Percentiles rank a stretch among this genome's conserved stretches.
phyloP scores from a whole-genome alignment of 2,329 filamentous ascomycete species.

The Neofusicoccum kwambonambiense region DNA sequence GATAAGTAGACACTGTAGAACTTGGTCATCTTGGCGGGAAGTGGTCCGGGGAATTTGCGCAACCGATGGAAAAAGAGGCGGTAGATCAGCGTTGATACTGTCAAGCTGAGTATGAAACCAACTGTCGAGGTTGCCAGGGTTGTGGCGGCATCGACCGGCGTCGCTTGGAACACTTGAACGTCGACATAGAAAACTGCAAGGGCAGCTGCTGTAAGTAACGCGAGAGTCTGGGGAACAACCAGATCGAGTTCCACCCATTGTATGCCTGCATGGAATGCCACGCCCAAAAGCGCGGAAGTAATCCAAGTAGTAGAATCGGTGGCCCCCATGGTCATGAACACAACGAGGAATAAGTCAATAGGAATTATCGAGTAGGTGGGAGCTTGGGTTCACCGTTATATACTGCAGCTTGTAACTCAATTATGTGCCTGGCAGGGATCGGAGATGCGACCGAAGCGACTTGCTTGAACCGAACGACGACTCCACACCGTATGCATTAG shows the following conservation, averaged over 20 bases:
- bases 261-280: background rate
- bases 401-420: background rate
- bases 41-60: slow-evolving; percentile 36
- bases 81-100: slow-evolving; percentile 21
- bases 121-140: slow-evolving; percentile 4
- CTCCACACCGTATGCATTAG: background rate
- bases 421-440: background rate
- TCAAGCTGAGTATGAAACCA: background rate
- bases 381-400: background rate
- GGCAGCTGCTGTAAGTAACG: background rate
- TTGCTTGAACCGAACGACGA: background rate
- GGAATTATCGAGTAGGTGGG: too few species aligned
- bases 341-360: too few species aligned
- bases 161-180: background rate
- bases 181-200: background rate
- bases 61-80: slow-evolving; percentile 35
- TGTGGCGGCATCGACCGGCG: background rate
- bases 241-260: background rate
- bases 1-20: slow-evolving; percentile 28
- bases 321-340: background rate
- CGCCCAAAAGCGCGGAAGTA: background rate
- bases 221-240: background rate
- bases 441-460: background rate
- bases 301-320: background rate
- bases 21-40: slow-evolving; percentile 30